phyloP scores from a whole-genome alignment of 2,329 filamentous ascomycete species.

The Trichoderma cornu-damae region DNA sequence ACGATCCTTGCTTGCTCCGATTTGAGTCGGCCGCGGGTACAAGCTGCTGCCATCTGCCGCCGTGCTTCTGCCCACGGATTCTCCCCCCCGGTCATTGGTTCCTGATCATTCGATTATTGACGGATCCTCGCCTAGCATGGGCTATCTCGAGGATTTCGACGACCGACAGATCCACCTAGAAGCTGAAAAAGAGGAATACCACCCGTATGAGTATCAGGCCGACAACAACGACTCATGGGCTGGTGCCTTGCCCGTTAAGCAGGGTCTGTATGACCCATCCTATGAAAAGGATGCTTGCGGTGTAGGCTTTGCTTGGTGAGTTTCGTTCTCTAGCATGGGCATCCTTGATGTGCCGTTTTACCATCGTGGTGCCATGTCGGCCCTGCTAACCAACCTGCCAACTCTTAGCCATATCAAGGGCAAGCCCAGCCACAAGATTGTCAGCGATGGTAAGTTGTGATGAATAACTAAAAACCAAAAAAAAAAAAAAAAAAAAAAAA shows the following conservation, averaged over 20 bases:
- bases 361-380: neutral
- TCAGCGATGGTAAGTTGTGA: conserved; percentile 90
- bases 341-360: neutral
- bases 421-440: conserved; percentile 94
- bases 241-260: conserved; percentile 90
- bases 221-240: conserved; percentile 87
- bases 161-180: conserved; percentile 60
- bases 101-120: conserved; percentile 7
- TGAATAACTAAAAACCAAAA: too few species aligned
- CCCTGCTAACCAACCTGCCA: conserved; percentile 23
- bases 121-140: conserved; percentile 61
- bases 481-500: neutral
- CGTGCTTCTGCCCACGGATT: conserved; percentile 1
- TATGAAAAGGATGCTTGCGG: conserved; percentile 99
- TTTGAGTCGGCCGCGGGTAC: neutral
- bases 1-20: neutral
- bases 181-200: conserved; percentile 55
- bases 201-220: conserved; percentile 79
- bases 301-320: conserved; percentile 97
- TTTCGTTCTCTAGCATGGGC: neutral
- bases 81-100: neutral
- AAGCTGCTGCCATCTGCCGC: conserved; percentile 5
- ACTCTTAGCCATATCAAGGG: conserved; percentile 87
- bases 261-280: conserved; percentile 94
- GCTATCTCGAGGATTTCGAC: conserved; percentile 61